These are phyloP conservation scores for Opeltia flavorubescens DNA, from an alignment of 495 filamentous ascomycete species.

Conservation along the genomic window DNA sequence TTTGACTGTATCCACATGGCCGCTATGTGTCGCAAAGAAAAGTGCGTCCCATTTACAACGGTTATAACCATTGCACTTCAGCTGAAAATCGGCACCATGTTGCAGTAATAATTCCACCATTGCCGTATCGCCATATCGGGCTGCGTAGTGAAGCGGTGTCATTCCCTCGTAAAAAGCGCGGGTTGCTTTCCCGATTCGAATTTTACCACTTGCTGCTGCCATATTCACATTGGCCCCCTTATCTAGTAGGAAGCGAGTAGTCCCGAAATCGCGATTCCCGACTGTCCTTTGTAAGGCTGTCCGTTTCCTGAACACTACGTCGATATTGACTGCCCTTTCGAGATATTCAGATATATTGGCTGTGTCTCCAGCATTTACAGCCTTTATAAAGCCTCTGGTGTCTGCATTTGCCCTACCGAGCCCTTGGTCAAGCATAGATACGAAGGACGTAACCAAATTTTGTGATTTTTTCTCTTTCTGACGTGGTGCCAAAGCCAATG, in stretches of 20 bases:
- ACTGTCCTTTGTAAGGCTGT: background rate
- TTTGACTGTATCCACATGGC: slow-evolving; percentile 22
- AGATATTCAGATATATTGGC: too few relatives aligned
- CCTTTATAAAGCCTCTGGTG: too few relatives aligned
- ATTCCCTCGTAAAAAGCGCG: slow-evolving; percentile 23
- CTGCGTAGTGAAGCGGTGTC: slow-evolving; percentile 32
- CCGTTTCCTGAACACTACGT: background rate
- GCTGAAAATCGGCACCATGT: slow-evolving; percentile 20
- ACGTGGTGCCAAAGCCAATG: too few relatives aligned
- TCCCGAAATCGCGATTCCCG: background rate
- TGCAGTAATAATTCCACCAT: slow-evolving; percentile 21
- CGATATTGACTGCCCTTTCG: background rate
- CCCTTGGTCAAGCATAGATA: too few relatives aligned
- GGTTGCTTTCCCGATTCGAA: background rate
- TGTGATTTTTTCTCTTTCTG: too few relatives aligned
- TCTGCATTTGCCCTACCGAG: too few relatives aligned
- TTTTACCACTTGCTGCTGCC: background rate
- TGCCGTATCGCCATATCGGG: slow-evolving; percentile 23
- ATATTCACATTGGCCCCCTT: background rate
- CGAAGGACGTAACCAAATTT: too few relatives aligned
- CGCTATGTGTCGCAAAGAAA: background rate
- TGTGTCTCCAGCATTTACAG: too few relatives aligned
- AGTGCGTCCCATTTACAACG: background rate
- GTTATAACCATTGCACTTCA: slow-evolving; percentile 22
- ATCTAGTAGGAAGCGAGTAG: background rate